Evolutionary conservation across 2,329 filamentous ascomycete genomes (phyloP).

Genomic region (Hirsutella rhossiliensis): DNA sequence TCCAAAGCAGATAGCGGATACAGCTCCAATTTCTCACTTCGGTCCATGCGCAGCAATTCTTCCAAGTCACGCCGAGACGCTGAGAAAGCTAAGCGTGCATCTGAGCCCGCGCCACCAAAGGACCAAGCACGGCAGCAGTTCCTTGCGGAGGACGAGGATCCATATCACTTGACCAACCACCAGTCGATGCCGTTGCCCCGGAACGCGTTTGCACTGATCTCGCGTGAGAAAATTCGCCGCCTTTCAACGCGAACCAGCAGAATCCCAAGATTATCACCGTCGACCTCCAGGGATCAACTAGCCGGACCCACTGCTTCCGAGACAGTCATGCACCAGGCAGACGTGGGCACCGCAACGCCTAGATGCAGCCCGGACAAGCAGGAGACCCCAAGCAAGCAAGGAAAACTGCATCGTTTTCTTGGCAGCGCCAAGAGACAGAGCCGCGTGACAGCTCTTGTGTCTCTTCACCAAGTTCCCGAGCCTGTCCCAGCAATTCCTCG

Average conservation of each 20-base stretch:
- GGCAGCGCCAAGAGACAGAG: not conserved
- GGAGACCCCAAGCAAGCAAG: not conserved
- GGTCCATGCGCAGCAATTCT: constrained; percentile 32
- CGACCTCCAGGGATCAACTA: not conserved
- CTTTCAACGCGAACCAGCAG: not conserved
- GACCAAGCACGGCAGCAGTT: not conserved
- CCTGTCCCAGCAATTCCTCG: constrained; percentile 22
- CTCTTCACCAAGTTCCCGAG: constrained; percentile 5
- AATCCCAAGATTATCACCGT: not conserved
- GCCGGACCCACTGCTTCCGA: not conserved
- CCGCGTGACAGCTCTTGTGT: constrained; percentile 2
- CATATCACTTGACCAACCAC: not conserved
- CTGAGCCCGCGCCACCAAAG: not conserved
- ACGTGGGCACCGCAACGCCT: not conserved
- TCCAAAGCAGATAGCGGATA: constrained; percentile 50
- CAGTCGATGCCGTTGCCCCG: constrained; percentile 1
- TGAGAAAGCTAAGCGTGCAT: constrained; percentile 1
- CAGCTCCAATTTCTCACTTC: constrained; percentile 45
- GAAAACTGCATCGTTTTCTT: constrained; percentile 4
- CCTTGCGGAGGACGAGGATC: not conserved
- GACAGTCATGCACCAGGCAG: not conserved
- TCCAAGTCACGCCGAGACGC: constrained; percentile 13
- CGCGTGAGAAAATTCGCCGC: constrained; percentile 1
- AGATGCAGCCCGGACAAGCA: not conserved
- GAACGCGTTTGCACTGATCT: not conserved